Percentiles rank a stretch among this genome's conserved stretches.
Evolutionary conservation across 805 yeast species (phyloP).

Genomic region (Saturnispora diversa): DNA sequence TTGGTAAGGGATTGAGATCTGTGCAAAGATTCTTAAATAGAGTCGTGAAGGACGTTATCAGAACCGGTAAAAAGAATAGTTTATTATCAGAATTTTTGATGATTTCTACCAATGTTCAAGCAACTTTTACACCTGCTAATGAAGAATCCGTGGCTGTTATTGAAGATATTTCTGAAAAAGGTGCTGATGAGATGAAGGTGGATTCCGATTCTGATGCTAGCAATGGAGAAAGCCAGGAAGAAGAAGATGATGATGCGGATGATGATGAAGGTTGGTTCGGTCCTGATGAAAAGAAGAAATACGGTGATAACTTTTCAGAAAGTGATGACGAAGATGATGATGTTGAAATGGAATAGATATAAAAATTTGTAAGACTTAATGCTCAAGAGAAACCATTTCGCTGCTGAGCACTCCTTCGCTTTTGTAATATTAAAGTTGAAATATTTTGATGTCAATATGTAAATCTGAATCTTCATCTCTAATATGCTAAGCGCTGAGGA

Average conservation of each 20-base stretch:
- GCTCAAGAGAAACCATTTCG: neutral
- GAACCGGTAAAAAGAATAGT: conserved; percentile 44
- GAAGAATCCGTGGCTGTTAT: conserved; percentile 25
- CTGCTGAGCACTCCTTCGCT: neutral
- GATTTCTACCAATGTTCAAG: conserved; percentile 12
- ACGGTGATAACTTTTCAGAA: conserved; percentile 29
- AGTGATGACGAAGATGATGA: conserved; percentile 30
- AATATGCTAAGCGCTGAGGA: conserved; percentile 1
- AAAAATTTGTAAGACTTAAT: neutral
- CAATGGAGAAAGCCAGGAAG: conserved; percentile 23
- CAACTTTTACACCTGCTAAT: conserved; percentile 14
- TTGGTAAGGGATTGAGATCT: conserved; percentile 56
- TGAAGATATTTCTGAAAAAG: conserved; percentile 20
- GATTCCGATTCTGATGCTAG: conserved; percentile 25
- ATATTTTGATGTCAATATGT: no score
- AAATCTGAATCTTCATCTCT: neutral
- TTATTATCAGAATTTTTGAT: conserved; percentile 47
- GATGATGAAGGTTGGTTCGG: conserved; percentile 31
- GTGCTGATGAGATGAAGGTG: conserved; percentile 13
- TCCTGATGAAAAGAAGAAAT: conserved; percentile 25
- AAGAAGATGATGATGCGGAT: conserved; percentile 29
- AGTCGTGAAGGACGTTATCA: conserved; percentile 65
- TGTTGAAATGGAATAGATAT: conserved; percentile 5
- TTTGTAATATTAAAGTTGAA: no score
- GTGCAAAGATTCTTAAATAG: conserved; percentile 69